Evolutionary conservation across 78 protist genomes (phyloP), one percentile per base, ranked within the genome.

Genomic region (Trichosphaerium sp.): DNA sequence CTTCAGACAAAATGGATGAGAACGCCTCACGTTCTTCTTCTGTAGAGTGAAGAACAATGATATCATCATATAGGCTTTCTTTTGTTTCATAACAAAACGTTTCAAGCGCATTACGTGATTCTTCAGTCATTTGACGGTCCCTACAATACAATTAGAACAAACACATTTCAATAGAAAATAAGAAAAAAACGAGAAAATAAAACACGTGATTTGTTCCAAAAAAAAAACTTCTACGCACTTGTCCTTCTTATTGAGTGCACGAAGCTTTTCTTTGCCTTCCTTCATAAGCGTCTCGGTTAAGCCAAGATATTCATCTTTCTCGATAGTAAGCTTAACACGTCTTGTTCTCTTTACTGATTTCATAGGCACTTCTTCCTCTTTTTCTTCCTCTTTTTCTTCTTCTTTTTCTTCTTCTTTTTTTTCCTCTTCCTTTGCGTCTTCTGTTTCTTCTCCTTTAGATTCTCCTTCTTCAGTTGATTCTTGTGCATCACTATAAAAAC

Each of bases 221-320:
- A 44, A 21, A n/a, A 21, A 57, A 39, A 3, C 47, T 18, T 64
- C 18, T 8, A n/a, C 42, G 21, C 21, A 18, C 39, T 64, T 47
- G 21, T 56, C 11, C 21, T 48, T 65, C 42, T 25, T 39, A 29
- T 65, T 29, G 28, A 43, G 21, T 25, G n/a, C 23, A 49, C 42
- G 39, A 4, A 61, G 6, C 35, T 54, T 41, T 42, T 67, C 48
- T 44, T 6, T 51, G 14, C 42, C 6, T 18, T 32, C 43, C 1
- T 65, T 74, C 68, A 76, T 31, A 66, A 23, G n/a, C n/a, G n/a
- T n/a, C n/a, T 44, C 18, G 18, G 51, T 44, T 44, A 18, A 44
- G 21, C 21, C 21, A n/a, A 18, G 21, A 44, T 44, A n/a, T 57
- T 66, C 74, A 47, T 76, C 74, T 61, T 76, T 65, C 23, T 25